Base-by-base conservation (phyloP, 192 early-diverging fungal genomes). In the Podila verticillata region DNA sequence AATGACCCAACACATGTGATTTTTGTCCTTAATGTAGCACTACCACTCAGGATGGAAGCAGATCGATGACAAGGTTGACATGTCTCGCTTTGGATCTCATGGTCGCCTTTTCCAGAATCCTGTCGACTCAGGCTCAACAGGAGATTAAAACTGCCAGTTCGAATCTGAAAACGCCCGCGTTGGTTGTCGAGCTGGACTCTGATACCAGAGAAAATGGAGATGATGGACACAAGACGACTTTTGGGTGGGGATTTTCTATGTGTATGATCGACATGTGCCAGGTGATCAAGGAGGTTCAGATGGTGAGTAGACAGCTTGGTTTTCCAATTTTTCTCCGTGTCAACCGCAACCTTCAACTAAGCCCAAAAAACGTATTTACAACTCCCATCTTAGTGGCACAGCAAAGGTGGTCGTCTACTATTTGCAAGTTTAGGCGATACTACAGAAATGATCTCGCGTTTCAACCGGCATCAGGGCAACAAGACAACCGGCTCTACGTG, bases 51-150 rank as follows among this genome's bases (percentile, higher is more conserved):
- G 64, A 74, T 34, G 58, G 72, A 20, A 61, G 22, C 36, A 24
- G 59, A 47, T 63, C 48, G 0, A 75, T 68, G 73, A 75, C 73
- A 12, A 59, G 73, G 8, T 65, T 75, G 12, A 75, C 66, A 8
- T 36, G 60, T 5, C 58, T 75, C 57, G 73, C 66, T 0, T 8
- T 57, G 9, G 66, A 68, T 20, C 26, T 75, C 17, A 19, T 59
- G 0, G 63, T 75, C 9, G n/a, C 31, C 26, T 22, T 68, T 49
- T 68, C 73, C 0, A 28, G 22, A 12, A 63, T 48, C 51, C 44
- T 75, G 15, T 65, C 66, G 2, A 48, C 62, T 5, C 32, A 44
- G 39, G 47, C 58, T 2, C 26, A 54, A 22, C 30, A n/a, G 7
- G 59, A 66, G 19, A 49, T 54, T 7, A 30, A 51, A 24, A 19